Evolutionary conservation across 768 basidiomycete genomes (phyloP), one percentile per base, ranked within the genome.

Genomic region (Tylopilus sp.): DNA sequence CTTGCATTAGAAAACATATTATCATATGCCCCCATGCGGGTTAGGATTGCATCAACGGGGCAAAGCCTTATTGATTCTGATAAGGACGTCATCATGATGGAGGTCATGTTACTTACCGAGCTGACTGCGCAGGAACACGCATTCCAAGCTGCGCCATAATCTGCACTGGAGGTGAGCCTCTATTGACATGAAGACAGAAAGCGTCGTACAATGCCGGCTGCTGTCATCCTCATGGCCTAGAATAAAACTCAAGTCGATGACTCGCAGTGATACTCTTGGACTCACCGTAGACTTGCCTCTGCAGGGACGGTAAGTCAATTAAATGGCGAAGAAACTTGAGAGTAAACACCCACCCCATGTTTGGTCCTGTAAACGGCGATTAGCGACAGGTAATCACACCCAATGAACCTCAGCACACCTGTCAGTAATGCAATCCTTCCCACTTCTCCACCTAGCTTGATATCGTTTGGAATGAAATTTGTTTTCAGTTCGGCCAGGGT

Each of bases 11-110:
- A 86, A 70, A 94, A 95, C 89, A 96, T 93, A 65, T 94, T 94
- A 64, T 98, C 96, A 66, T 98, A 97, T 3, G 97, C 97, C 11
- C 97, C 97, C 97, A 98, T 98, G 24, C 96, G 85, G 3, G 97
- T 98, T 53, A 92, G 80, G 58, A 99, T 97, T 13, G 86, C 76
- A 65, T 99, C 95, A 3, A 97, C 83, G 2, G 97, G 92, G 55
- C 86, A 88, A 43, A 99, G 66, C 31, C 92, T 93, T 24, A 40
- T 42, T 30, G 10, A 48, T 33, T 25, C 57, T 6, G 56, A 46
- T 53, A 26, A 60, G 57, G 19, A 52, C 50, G 33, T 16, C 10
- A 16, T 34, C 26, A 37, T 17, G 30, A 31, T 28, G n/a, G 44
- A 31, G 9, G 24, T 6, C 1, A 51, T 11, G 37, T 24, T 11